Evolutionary conservation across 1,284 basidiomycete genomes (phyloP), one percentile per base, ranked within the genome.

Genomic region (Cystobasidium pallidum): DNA sequence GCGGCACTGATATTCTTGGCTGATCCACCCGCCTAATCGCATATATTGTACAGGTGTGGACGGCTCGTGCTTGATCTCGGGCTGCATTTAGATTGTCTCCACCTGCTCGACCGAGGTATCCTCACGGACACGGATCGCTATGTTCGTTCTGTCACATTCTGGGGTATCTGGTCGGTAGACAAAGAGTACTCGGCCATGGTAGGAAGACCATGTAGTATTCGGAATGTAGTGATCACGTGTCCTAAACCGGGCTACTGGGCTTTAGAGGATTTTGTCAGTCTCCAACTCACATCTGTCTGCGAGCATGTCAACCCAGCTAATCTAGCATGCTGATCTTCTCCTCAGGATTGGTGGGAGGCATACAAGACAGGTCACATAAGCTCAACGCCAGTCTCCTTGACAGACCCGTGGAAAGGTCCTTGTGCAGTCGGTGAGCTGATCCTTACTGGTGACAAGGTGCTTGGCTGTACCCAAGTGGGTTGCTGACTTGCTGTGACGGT

Each of bases 61-160:
- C 68, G 68, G 15, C 49, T 71, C 7, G 68, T 64, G 2, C 61
- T 71, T 15, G 68, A 71, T 45, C 49, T 71, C 10, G 68, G 68
- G 3, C 49, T 71, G 1, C 68, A 71, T 45, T 61, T 71, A 17
- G 68, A 71, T 24, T 39, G 57, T 32, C 41, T 54, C 3, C 68
- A 63, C 36, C 34, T 71, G 26, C n/a, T 63, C 15, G 54, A 71
- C n/a, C 13, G 61, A 45, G 61, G 61, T n/a, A 51, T 71, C 32
- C 49, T 71, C 11, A 63, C 59, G 39, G 45, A 52, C 30, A 58
- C 59, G 21, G 68, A 52, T n/a, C 57, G 45, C 32, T 71, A 58
- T 36, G 47, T 71, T 8, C 43, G 68, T 4, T 62, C 68, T 17
- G 36, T 59, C 13, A 64, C 68, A 0, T 71, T 71, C 49, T 71